Conservation (phyloP, 768 basidiomycete species). For the Gautieria morchelliformis region DNA sequence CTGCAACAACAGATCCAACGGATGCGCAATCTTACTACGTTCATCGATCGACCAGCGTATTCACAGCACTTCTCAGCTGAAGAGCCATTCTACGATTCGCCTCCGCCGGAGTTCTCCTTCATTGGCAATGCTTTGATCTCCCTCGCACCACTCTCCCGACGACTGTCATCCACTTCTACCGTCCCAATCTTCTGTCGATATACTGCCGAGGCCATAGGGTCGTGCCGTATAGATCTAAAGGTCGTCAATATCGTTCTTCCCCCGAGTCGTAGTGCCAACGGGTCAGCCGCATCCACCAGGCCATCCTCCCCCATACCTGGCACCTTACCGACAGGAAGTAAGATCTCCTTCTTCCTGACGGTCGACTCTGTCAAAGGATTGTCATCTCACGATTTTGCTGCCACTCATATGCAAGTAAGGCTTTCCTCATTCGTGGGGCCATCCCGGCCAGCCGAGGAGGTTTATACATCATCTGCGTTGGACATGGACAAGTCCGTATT, state of each 20-base stretch:
- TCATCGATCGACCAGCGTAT: conserved; percentile 87
- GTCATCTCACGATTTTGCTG: conserved; percentile 81
- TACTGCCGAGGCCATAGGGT: conserved; percentile 91
- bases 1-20: conserved; percentile 82
- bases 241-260: conserved; percentile 61
- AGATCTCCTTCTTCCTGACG: conserved; percentile 74
- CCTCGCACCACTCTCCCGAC: conserved; percentile 69
- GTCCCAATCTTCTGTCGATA: conserved; percentile 91
- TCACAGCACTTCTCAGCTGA: conserved; percentile 90
- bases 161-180: conserved; percentile 61
- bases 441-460: conserved; percentile 61
- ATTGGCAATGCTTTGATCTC: conserved; percentile 82
- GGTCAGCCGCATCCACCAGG: conserved; percentile 59
- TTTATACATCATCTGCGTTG: conserved; percentile 65
- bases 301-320: conserved; percentile 67
- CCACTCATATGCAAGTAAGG: conserved; percentile 79
- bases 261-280: conserved; percentile 42
- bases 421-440: conserved; percentile 80
- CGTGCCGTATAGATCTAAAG: conserved; percentile 81
- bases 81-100: conserved; percentile 86
- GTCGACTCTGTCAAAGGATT: conserved; percentile 86
- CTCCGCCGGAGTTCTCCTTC: conserved; percentile 84
- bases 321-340: conserved; percentile 61
- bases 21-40: conserved; percentile 88
- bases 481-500: conserved; percentile 65